Evolutionary conservation across 345 rosid genomes (phyloP), one percentile per base, ranked within the genome.

Genomic region (Eucalyptus regnans): DNA sequence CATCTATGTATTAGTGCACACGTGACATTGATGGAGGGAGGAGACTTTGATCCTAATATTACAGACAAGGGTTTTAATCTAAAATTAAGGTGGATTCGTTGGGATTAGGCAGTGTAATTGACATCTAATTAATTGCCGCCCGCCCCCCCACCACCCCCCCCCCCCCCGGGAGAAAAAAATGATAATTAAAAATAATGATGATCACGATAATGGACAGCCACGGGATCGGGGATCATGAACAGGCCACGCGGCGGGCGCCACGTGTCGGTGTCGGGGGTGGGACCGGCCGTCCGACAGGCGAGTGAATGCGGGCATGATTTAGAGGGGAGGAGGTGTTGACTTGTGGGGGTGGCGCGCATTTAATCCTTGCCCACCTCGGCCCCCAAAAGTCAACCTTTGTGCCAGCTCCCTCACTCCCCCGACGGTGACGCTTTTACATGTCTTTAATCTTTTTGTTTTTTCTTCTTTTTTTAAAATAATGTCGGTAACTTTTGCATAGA

Each of bases 301-400:
- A 87, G 71, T 87, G 83, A 87, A 87, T 66, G 88, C 88, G 80
- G 7, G 12, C 33, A n/a, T 58, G 79, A 87, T 43, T 46, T 27
- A 27, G 46, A 3, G 17, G 13, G 88, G 3, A 4, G 37, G 88
- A 66, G 48, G 88, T 68, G 88, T 87, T 87, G 84, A 87, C 84
- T 49, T 0, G 46, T 3, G 9, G 64, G 23, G 52, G 11, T 44
- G 51, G 15, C 44, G 16, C 58, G 46, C 43, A 86, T 37, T 43
- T 52, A 37, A 8, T 33, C 4, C 41, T 1, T 20, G n/a, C 16
- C 16, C 48, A 12, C 64, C 48, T 23, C 15, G 9, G 6, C 37
- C 16, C 81, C 1, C 44, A 12, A 46, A 48, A 12, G 88, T 87
- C 84, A 66, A 87, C 71, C 44, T 54, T 5, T 15, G 83, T 3